These are phyloP conservation scores for Lagenaria siceraria DNA, from an alignment of 306 rosid genomes.

Conservation along the genomic window DNA sequence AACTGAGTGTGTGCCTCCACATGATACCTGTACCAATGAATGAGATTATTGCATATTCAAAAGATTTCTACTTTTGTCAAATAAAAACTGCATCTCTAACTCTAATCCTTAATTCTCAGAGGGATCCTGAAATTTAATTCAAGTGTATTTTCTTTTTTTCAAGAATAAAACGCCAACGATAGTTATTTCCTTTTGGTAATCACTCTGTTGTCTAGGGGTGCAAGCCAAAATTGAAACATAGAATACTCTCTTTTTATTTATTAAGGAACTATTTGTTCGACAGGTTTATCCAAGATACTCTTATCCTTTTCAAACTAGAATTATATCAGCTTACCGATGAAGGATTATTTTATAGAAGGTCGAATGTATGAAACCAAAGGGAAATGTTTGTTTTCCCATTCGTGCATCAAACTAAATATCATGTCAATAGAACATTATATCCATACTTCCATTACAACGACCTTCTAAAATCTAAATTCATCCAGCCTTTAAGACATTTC, in stretches of 20 bases:
- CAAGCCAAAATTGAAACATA: background rate
- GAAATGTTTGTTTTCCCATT: background rate
- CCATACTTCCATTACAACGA: background rate
- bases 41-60: background rate
- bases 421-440: background rate
- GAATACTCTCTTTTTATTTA: background rate
- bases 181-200: background rate
- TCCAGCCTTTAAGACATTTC: background rate
- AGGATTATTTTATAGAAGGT: background rate
- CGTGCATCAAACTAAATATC: background rate
- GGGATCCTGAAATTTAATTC: background rate
- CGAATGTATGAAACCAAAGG: background rate
- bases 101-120: background rate
- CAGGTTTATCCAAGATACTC: background rate
- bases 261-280: background rate
- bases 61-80: background rate
- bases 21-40: conserved; percentile 47
- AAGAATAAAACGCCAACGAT: background rate
- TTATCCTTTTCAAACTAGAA: background rate
- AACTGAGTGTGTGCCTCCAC: conserved; percentile 97
- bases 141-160: background rate
- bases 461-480: background rate
- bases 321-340: background rate
- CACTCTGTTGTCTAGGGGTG: background rate
- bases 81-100: background rate